Evolutionary conservation across 306 rosid genomes (phyloP).

Genomic region (Vicia sativa): DNA sequence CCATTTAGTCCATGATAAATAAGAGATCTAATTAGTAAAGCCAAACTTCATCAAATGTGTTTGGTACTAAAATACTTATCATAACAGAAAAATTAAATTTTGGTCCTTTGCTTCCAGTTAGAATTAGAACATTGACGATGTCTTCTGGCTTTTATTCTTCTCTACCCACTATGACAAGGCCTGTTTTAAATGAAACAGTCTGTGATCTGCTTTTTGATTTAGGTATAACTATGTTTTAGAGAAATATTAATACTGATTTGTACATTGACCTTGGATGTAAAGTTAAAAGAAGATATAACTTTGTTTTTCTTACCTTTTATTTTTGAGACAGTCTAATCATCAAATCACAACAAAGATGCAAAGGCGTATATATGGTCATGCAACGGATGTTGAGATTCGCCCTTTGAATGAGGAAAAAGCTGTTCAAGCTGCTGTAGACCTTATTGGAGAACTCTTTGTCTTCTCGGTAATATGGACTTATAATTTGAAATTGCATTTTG

Average conservation of each 20-base stretch:
- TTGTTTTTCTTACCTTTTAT: constrained; percentile 24
- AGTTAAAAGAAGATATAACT: background rate
- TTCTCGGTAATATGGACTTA: constrained; percentile 59
- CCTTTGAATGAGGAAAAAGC: constrained; percentile 95
- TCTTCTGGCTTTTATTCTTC: constrained; percentile 18
- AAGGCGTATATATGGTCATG: constrained; percentile 80
- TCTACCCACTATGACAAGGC: background rate
- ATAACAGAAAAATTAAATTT: background rate
- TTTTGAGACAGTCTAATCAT: constrained; percentile 66
- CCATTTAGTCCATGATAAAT: background rate
- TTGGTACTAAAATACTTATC: constrained; percentile 8
- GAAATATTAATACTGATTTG: background rate
- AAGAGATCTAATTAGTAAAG: background rate
- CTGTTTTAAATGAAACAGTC: background rate
- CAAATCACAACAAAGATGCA: constrained; percentile 77
- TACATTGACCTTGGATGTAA: constrained; percentile 9
- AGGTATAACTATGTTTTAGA: constrained; percentile 25
- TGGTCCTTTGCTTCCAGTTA: constrained; percentile 9
- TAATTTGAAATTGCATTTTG: constrained; percentile 14
- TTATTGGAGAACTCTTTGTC: constrained; percentile 87
- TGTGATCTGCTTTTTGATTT: background rate
- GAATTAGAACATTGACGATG: constrained; percentile 4
- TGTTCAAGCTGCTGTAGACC: constrained; percentile 86
- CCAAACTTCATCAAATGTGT: background rate
- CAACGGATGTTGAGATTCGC: constrained; percentile 82